Evolutionary conservation across 805 yeast genomes (phyloP), one percentile per base, ranked within the genome.

Genomic region (Teunomyces tritomae): DNA sequence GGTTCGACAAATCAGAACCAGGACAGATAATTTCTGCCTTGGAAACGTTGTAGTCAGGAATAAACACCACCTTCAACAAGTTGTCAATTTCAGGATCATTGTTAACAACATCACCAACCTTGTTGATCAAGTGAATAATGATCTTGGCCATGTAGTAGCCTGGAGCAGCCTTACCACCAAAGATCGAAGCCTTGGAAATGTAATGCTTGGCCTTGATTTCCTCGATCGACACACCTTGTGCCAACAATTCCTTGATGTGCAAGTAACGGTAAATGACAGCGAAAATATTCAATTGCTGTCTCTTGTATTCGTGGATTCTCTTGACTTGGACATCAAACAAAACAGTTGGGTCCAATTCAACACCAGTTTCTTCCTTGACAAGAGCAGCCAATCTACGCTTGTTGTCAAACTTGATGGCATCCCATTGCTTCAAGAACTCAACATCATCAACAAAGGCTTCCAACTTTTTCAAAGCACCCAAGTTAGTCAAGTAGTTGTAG

Each of bases 151-250:
- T 88, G 72, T 88, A 90, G 67, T 90, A 90, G 55, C 97, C 97
- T n/a, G 97, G 97, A 8, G 97, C 97, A 50, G 95, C 87, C 70
- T 91, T 90, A 63, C 97, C 97, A 56, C 97, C 97, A 67, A 91
- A 83, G 51, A 90, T 79, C 37, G 83, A 78, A 48, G 87, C 94
- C 62, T 85, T 87, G 50, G 96, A 84, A 49, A 82, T 78, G 65
- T 78, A 82, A 59, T 80, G 78, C 39, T 76, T 73, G 59, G 86
- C 75, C 68, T 89, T 85, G 49, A 72, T 71, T 29, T 71, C 76
- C 6, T 71, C 75, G 39, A 71, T 43, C 0, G 68, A 51, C 6
- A 59, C 57, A 8, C 76, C 76, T 47, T 79, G 79, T 8, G 78
- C 72, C 30, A 88, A 68, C 54, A 88, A 73, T 41, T 79, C 73